Base-by-base conservation (phyloP, 2,329 filamentous ascomycete species). In the Alternaria sp. region DNA sequence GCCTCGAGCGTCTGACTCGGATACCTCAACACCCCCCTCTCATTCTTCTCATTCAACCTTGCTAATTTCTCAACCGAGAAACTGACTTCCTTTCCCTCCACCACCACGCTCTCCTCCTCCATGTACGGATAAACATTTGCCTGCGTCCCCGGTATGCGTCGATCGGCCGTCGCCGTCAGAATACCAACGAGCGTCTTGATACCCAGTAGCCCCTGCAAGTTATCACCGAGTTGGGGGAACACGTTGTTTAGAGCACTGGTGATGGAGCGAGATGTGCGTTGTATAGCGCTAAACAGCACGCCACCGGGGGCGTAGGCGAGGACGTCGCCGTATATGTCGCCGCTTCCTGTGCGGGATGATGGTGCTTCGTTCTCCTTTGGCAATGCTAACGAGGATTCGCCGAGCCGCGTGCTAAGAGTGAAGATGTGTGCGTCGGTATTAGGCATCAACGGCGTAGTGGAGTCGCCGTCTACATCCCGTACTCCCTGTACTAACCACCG, bases 291-390 rank as follows among this genome's bases (percentile, higher is more conserved):
- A 6, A 69, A 56, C 4, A 79, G 15, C 15, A 47, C 45, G 40
- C 77, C 77, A 1, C 66, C 74, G 3, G 77, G 77, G 2, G 66
- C 76, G 46, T 76, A 78, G 4, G 67, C 58, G 1, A 77, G 64
- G 0, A 77, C 64, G 13, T 74, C 63, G 56, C 71, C 70, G 62
- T 79, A 79, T 10, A 79, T 69, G 13, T 80, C 78, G 12, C 78
- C 78, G 28, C 70, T 75, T 3, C 78, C 78, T 2, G 69, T 73
- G 3, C 54, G 57, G 21, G 21, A 21, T 21, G 21, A 21, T 21
- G 21, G 15, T 5, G 25, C 36, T 40, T 15, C 15, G 2, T 17
- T 9, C 9, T 8, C 32, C 1, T 43, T 43, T 6, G 46, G 26
- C 4, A 44, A 7, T 8, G 32, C 15, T 10, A 25, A 8, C 1